Evolutionary conservation across 1,139 yeast genomes (phyloP), one percentile per base, ranked within the genome.

Genomic region (Entelexis paramagnoliae): DNA sequence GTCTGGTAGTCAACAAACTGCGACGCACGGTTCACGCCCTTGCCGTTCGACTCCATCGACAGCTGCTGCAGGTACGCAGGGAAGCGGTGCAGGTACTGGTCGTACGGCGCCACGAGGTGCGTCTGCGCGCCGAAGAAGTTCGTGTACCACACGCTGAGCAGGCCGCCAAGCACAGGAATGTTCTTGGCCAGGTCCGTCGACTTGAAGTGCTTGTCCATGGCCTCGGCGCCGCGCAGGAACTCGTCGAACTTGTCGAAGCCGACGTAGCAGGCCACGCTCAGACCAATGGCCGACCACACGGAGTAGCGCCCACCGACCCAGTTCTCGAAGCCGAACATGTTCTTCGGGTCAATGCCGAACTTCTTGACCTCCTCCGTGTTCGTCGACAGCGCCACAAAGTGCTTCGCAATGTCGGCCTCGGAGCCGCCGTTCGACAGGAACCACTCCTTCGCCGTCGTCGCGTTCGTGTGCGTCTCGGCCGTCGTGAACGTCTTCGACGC

Each of bases 241-340:
- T 77, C 78, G 57, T 85, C 88, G 66, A 91, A 91, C 78, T 88
- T 86, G 60, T 91, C 97, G 69, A 70, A 91, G 58, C 98, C 98
- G 71, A 91, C 83, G 79, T 84, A 91, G 64, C 91, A 74, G 63
- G 95, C 95, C 58, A 91, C 91, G 34, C 96, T 86, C 64, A 91
- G 80, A 58, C 98, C 98, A 70, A 91, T 91, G 60, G 98, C 93
- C 43, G 96, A 86, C 98, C 98, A 91, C 55, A 91, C 98, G 26
- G 97, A 89, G 80, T 91, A 91, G 72, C 98, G 83, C 66, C 98
- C 98, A 66, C 98, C 98, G 58, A 91, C 98, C 98, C 98, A 91
- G 74, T 75, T 83, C 71, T 88, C 96, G 66, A 91, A 91, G 56
- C 95, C 97, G 72, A 91, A 91, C 98, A 91, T 91, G 77, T 91